Base-by-base conservation (phyloP, 805 yeast species). In the Kodamaea laetipori region DNA sequence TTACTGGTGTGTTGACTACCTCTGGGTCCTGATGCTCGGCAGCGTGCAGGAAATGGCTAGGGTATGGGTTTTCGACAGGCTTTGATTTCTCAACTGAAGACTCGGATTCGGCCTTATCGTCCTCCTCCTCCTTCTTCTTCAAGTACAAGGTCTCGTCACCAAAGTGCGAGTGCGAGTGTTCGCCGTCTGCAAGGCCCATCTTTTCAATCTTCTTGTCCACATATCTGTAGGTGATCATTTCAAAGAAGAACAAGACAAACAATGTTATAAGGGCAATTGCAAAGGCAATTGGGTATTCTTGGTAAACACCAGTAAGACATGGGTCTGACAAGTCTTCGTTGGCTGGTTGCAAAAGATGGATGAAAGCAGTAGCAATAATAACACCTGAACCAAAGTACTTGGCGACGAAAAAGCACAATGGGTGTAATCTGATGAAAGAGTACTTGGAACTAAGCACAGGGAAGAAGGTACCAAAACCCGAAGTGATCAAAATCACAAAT, bases 371-470 rank as follows among this genome's bases (percentile, higher is more conserved):
- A 10, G 92, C 86, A 9, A 86, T 74, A 55, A 86, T 86, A 38
- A 86, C 92, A 43, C 95, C 95, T 3, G 90, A 82, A 48, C 95
- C 95, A 58, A 86, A 86, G 63, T 75, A 85, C 55, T 84, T 85
- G 39, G 86, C 81, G 37, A 81, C 60, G 57, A 83, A 82, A 63
- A 83, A 84, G 50, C 80, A 74, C 78, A 80, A 74, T 10, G 72
- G 54, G 1, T 89, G 89, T 46, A 83, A 53, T 49, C 80, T 67
- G 34, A 84, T 69, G 51, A 74, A 74, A 0, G 86, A 79, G 54
- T 76, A 77, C 48, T 69, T 69, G 4, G 86, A 80, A 0, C 86
- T 73, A 24, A 83, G 57, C 2, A 84, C 60, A 1, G 90, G 90
- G 63, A 83, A 77, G 47, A 76, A 77, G 2, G 83, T 59, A 16